These are phyloP conservation scores for Lenwebbia sp. DNA, from an alignment of 345 rosid genomes.

Conservation along the genomic window DNA sequence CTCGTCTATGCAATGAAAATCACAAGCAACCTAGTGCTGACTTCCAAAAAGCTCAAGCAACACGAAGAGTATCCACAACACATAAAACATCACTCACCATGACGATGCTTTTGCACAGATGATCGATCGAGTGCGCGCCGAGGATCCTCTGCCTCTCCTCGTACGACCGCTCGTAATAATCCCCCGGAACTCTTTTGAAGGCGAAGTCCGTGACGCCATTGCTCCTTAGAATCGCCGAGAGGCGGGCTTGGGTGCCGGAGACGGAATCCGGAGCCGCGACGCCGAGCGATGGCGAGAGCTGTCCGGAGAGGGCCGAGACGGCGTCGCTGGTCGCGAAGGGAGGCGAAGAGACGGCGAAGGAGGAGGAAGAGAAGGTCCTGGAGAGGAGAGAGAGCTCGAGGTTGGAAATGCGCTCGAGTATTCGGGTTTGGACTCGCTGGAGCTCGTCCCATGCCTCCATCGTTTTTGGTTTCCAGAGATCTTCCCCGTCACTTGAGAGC, in stretches of 20 bases:
- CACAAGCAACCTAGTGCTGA: not conserved
- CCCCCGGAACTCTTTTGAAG: slow-evolving; percentile 47
- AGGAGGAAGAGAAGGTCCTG: not conserved
- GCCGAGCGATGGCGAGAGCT: slow-evolving; percentile 1
- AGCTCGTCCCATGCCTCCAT: slow-evolving; percentile 28
- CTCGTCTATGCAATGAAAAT: not conserved
- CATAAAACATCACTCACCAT: slow-evolving; percentile 31
- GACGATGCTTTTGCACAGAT: slow-evolving; percentile 94
- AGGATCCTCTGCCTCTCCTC: slow-evolving; percentile 66
- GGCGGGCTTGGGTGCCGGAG: slow-evolving; percentile 36
- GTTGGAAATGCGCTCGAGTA: slow-evolving; percentile 41
- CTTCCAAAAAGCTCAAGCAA: not conserved
- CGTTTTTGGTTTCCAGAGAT: not conserved
- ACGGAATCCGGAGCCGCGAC: not conserved
- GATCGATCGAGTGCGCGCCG: slow-evolving; percentile 61
- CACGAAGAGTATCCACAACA: not conserved
- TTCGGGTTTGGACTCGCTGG: slow-evolving; percentile 40
- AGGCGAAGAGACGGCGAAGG: not conserved
- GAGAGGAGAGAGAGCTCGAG: slow-evolving; percentile 21
- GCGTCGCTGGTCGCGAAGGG: not conserved
- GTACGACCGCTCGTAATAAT: slow-evolving; percentile 72
- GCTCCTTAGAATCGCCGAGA: slow-evolving; percentile 51
- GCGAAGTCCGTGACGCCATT: slow-evolving; percentile 42
- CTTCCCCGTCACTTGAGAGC: not conserved
- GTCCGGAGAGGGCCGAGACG: slow-evolving; percentile 7